Conservation (phyloP, 2,329 filamentous ascomycete genomes). For the Cladosporium oxysporum region DNA sequence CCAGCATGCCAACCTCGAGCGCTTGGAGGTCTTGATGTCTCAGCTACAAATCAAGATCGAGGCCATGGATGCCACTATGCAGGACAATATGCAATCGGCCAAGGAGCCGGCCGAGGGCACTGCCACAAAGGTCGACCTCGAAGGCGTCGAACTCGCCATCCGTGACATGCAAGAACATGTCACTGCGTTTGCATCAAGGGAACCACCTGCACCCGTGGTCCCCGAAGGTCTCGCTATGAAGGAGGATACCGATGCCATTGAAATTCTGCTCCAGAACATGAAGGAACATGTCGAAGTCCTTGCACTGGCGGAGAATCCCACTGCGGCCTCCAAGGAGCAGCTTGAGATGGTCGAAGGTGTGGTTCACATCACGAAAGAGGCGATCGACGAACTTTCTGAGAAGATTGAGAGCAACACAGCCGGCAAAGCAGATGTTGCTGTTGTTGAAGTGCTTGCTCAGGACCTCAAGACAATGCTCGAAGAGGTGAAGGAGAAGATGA, state of each 20-base stretch:
- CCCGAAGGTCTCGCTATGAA: slow-evolving; percentile 63
- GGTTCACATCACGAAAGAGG: slow-evolving; percentile 73
- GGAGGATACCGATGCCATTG: slow-evolving; percentile 87
- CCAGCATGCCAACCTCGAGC: slow-evolving; percentile 75
- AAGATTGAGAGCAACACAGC: slow-evolving; percentile 69
- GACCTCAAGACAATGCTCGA: slow-evolving; percentile 76
- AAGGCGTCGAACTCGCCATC: slow-evolving; percentile 47
- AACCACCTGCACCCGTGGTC: slow-evolving; percentile 30
- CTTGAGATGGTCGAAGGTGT: slow-evolving; percentile 66
- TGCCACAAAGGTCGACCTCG: slow-evolving; percentile 57
- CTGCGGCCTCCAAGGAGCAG: slow-evolving; percentile 66
- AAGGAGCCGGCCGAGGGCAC: slow-evolving; percentile 38
- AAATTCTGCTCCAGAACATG: slow-evolving; percentile 85
- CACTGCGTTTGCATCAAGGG: slow-evolving; percentile 51
- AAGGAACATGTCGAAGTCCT: slow-evolving; percentile 87
- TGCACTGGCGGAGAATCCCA: slow-evolving; percentile 58
- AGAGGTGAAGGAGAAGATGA: slow-evolving; percentile 54
- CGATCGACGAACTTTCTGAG: slow-evolving; percentile 64
- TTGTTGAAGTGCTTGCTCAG: slow-evolving; percentile 74
- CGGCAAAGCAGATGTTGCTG: slow-evolving; percentile 75
- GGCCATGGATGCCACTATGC: slow-evolving; percentile 61
- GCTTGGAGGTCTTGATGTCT: slow-evolving; percentile 78
- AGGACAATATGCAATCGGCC: slow-evolving; percentile 48
- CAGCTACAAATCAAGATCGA: slow-evolving; percentile 85
- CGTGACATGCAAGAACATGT: slow-evolving; percentile 63